Evolutionary conservation across 345 rosid species (phyloP), one percentile per base, ranked within the genome.

Genomic region (Stellera chamaejasme): DNA sequence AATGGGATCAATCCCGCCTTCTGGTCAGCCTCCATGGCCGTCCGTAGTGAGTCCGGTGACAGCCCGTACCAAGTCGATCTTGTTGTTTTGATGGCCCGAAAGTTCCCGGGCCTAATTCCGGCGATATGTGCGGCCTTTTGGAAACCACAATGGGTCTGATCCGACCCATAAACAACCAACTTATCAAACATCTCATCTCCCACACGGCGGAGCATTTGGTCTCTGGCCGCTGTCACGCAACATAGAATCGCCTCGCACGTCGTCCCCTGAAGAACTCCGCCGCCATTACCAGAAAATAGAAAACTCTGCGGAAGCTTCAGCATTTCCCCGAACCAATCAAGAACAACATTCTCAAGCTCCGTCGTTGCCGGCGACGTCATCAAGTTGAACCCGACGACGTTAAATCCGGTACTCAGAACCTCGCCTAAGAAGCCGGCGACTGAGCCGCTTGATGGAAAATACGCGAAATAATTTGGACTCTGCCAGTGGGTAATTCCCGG

Each of bases 401-500:
- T 62, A 42, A 79, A 73, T 12, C 76, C 79, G 1, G 72, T 13
- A 25, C 71, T 28, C 39, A 76, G 72, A 60, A 76, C 65, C 39
- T 79, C 81, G 0, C 79, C 77, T 0, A 76, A 55, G 16, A 74
- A 63, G 4, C 62, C 73, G 0, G 77, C 77, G 6, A 19, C 62
- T 65, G 77, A 76, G 0, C 32, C 49, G 13, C 54, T 61, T 9
- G 58, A 41, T 2, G 61, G 76, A 57, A 65, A 79, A 66, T 65
- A 75, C 6, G 69, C 84, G 25, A 76, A 76, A 61, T 58, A 71
- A 14, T 45, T 54, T 11, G 84, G 79, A 56, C 75, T 74, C 39
- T 68, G 75, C 84, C 79, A 76, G 12, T 76, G 79, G 2, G 85
- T 76, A 15, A 80, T 49, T n/a, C 79, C 76, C 0, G 76, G 85